Base-by-base conservation (phyloP, 257 asterid genomes). In the Gardenia jasminoides region DNA sequence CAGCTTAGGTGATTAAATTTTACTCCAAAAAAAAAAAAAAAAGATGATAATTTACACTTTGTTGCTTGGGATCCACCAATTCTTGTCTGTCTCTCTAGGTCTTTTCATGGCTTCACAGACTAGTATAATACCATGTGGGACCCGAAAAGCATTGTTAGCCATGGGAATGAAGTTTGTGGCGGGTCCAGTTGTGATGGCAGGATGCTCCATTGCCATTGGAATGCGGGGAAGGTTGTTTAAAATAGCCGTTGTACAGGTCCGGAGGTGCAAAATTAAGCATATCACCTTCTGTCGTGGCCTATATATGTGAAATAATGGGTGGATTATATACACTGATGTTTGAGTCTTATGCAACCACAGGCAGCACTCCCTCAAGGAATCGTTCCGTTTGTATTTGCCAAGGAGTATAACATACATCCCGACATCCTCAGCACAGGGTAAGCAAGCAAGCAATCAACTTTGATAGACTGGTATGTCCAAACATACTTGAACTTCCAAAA, bases 301-400 rank as follows among this genome's bases (percentile, higher is more conserved):
- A 10, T 30, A 0, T 72, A n/a, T n/a, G 41, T 36, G 41, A 36
- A 36, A 36, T 36, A 50, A 44, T n/a, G 47, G 76, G 41, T 72
- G 61, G 26, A 72, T n/a, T n/a, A n/a, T n/a, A n/a, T 20, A 24
- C 7, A 17, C 64, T 77, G 16, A 50, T 22, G 66, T 24, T 68
- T 30, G 41, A 36, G 41, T 64, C 28, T 56, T 75, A 46, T 72
- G 78, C 82, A 70, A 81, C n/a, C 80, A 85, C 94, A 94, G 97
- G 97, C 98, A 78, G 97, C 98, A 80, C 95, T 94, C 73, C 98
- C 98, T 47, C 98, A 92, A 83, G 98, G 98, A 76, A 91, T 92
- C 47, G 97, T 92, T 84, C 98, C 98, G 12, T 94, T 94, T 85
- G 97, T 94, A 67, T 94, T 92, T 85, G 94, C 98, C 31, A 90